These are phyloP conservation scores for Trypanosoma melophagium DNA, from an alignment of 208 protist species.

Conservation along the genomic window DNA sequence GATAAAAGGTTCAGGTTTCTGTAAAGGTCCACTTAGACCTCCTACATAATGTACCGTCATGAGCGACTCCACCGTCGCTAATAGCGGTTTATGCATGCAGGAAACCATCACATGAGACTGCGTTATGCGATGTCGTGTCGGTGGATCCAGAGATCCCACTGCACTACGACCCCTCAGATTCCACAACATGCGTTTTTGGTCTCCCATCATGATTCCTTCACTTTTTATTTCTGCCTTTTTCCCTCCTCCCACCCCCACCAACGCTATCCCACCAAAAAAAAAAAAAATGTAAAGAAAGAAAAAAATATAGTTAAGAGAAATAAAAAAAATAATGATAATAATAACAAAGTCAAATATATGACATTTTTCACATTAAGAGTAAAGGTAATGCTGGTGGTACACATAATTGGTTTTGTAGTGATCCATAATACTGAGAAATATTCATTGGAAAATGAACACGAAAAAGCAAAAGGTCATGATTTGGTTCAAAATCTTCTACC, in stretches of 20 bases:
- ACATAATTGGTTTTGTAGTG: too few species aligned
- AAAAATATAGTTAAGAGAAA: background rate
- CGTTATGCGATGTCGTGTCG: constrained; percentile 48
- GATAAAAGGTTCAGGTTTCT: constrained; percentile 60
- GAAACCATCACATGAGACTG: constrained; percentile 62
- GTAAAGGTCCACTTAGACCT: constrained; percentile 52
- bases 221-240: background rate
- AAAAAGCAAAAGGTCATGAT: background rate
- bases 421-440: background rate
- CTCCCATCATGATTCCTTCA: background rate
- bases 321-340: background rate
- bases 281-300: background rate
- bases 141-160: constrained; percentile 55
- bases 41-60: constrained; percentile 44
- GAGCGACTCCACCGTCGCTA: constrained; percentile 70
- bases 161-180: constrained; percentile 69
- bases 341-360: background rate
- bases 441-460: constrained; percentile 4
- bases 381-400: too few species aligned
- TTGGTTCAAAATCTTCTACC: constrained; percentile 9
- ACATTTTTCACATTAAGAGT: too few species aligned
- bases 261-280: constrained; percentile 20
- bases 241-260: constrained; percentile 1
- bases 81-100: constrained; percentile 59
- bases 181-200: constrained; percentile 35